These are phyloP conservation scores for Inga oerstediana DNA, from an alignment of 306 rosid genomes.

Conservation along the genomic window DNA sequence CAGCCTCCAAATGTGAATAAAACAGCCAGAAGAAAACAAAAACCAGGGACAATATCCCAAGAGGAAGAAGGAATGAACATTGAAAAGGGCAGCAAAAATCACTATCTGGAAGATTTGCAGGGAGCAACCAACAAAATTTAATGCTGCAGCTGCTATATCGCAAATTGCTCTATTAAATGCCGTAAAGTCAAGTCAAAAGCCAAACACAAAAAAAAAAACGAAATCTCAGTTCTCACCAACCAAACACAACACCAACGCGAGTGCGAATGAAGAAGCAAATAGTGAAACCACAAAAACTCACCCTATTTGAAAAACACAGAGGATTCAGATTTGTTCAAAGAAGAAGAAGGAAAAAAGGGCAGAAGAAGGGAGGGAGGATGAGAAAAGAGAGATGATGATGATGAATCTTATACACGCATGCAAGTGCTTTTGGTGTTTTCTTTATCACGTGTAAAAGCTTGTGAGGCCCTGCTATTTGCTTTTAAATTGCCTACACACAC, in stretches of 20 bases:
- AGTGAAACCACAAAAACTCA: not conserved
- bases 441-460: conserved; percentile 78
- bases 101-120: conserved; percentile 48
- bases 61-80: conserved; percentile 70
- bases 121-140: not conserved
- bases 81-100: conserved; percentile 72
- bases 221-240: conserved; percentile 48
- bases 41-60: conserved; percentile 63
- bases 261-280: not conserved
- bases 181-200: conserved; percentile 16
- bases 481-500: conserved; percentile 24
- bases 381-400: conserved; percentile 50
- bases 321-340: conserved; percentile 32
- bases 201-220: not conserved
- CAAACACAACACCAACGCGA: not conserved
- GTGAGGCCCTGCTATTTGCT: conserved; percentile 40
- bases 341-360: conserved; percentile 9
- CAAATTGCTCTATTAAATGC: conserved; percentile 39
- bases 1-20: conserved; percentile 19
- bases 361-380: conserved; percentile 3
- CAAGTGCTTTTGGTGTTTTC: conserved; percentile 77
- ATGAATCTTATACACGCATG: conserved; percentile 68
- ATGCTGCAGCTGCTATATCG: conserved; percentile 21
- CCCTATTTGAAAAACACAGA: conserved; percentile 5
- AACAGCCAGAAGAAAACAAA: conserved; percentile 70